Conservation (phyloP, 2,329 filamentous ascomycete genomes). For the Alternaria panax region DNA sequence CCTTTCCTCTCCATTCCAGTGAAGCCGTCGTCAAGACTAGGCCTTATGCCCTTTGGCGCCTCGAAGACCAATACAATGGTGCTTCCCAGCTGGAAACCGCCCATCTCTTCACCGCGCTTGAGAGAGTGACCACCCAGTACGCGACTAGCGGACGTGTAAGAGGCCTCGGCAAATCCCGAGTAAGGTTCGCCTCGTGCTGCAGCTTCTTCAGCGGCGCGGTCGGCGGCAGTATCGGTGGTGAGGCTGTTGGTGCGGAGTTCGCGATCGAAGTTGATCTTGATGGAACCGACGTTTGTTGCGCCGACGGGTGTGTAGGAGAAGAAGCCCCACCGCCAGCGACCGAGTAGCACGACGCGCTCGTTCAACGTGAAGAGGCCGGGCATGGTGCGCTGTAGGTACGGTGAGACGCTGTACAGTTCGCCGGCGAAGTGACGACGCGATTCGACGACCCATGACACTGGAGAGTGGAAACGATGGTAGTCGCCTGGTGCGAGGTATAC, state of each 20-base stretch:
- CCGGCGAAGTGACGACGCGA: conserved; percentile 95
- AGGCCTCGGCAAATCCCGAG: conserved; percentile 90
- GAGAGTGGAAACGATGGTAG: conserved; percentile 98
- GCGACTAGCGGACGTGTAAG: conserved; percentile 78
- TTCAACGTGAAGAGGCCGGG: conserved; percentile 96
- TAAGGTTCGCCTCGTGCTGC: conserved; percentile 79
- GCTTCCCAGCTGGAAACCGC: conserved; percentile 93
- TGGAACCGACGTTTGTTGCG: conserved; percentile 95
- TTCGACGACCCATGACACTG: conserved; percentile 93
- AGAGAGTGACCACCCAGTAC: conserved; percentile 85
- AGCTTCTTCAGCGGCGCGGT: conserved; percentile 82
- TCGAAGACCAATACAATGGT: conserved; percentile 97
- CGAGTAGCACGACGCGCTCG: conserved; percentile 91
- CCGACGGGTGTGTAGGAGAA: conserved; percentile 96
- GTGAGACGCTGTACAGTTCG: conserved; percentile 92
- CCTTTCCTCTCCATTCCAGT: conserved; percentile 61
- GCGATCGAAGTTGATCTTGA: conserved; percentile 94
- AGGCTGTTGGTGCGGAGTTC: conserved; percentile 93
- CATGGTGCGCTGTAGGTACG: conserved; percentile 90
- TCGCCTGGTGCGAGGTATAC: conserved; percentile 96
- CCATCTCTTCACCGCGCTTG: conserved; percentile 93
- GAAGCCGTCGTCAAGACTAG: conserved; percentile 65
- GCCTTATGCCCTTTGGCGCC: conserved; percentile 72
- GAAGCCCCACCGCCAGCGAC: conserved; percentile 96
- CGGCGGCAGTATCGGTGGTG: conserved; percentile 89